phyloP scores from a whole-genome alignment of 768 basidiomycete species.

The Hebeloma cylindrosporum region DNA sequence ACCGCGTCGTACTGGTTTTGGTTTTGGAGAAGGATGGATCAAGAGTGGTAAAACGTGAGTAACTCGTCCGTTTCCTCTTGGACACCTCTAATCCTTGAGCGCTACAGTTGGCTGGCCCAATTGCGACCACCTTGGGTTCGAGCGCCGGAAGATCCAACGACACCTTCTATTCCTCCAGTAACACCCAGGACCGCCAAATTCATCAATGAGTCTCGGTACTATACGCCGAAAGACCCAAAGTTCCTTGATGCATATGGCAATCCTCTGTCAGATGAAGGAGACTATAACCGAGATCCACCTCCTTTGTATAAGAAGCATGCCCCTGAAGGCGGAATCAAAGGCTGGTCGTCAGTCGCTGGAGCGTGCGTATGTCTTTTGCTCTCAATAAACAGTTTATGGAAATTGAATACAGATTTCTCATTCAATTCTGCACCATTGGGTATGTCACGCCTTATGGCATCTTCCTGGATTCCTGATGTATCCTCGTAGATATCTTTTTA shows the following conservation, averaged over 20 bases:
- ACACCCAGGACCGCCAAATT: conserved; percentile 24
- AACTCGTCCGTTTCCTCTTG: neutral
- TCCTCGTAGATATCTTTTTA: conserved; percentile 25
- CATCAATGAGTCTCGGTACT: conserved; percentile 8
- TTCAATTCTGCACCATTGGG: conserved; percentile 48
- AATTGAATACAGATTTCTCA: conserved; percentile 32
- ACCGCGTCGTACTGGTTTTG: conserved; percentile 10
- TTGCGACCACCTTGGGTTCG: conserved; percentile 19
- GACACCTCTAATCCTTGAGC: neutral
- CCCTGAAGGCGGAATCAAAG: conserved; percentile 39
- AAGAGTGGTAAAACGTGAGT: conserved; percentile 19
- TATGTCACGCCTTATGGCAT: conserved; percentile 12
- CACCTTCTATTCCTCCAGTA: conserved; percentile 21
- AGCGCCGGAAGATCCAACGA: conserved; percentile 14
- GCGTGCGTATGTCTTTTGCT: conserved; percentile 33
- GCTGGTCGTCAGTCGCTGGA: conserved; percentile 45
- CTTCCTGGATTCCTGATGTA: neutral
- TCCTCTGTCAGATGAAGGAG: conserved; percentile 14
- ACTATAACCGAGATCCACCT: conserved; percentile 20
- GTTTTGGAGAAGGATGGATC: conserved; percentile 18
- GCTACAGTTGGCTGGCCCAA: conserved; percentile 20
- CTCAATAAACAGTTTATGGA: neutral
- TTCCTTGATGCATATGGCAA: conserved; percentile 16
- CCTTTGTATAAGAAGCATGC: conserved; percentile 24
- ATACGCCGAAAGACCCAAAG: conserved; percentile 15